Base-by-base conservation (phyloP, 257 asterid genomes). In the Jasminum sambac region DNA sequence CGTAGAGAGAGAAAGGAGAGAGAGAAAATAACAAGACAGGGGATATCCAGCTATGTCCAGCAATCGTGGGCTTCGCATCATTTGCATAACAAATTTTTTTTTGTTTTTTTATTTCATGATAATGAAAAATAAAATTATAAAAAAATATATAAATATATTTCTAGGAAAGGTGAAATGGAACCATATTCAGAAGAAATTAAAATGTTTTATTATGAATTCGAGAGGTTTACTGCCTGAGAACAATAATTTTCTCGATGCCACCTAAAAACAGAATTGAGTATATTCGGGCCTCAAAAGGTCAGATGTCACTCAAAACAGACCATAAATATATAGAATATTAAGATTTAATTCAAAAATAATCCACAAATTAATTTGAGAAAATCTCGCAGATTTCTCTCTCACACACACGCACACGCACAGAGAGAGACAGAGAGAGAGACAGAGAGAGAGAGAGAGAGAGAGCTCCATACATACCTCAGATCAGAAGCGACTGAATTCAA, bases 21-120 rank as follows among this genome's bases (percentile, higher is more conserved):
- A 66, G 14, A 65, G 57, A 69, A 71, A 44, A 67, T 71, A n/a
- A n/a, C n/a, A n/a, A n/a, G n/a, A n/a, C n/a, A n/a, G n/a, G 62
- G 69, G 67, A 65, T 42, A 66, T 34, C 82, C 88, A 68, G 83
- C 95, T 80, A 84, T 72, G 77, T 8, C 79, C 91, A 86, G 86
- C 81, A 77, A 80, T 72, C 42, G 68, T 62, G 76, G 48, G 82
- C 84, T 70, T 74, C 78, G 67, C 80, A 43, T 74, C 83, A 50
- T 69, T 68, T 76, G 44, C 70, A 76, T 68, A 68, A 61, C 60
- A 17, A 46, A 24, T 24, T n/a, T 37, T 57, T 21, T 64, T 64
- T 12, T 21, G 12, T 21, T 21, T 37, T 9, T 50, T 17, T 17
- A 13, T 40, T 21, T 1, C 1, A 7, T 39, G 19, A 11, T 42